A percentile compares a stretch with the other conserved stretches of the same genome.
Evolutionary conservation across 2,329 filamentous ascomycete species (phyloP).

Genomic region (Falciphora oryzae): DNA sequence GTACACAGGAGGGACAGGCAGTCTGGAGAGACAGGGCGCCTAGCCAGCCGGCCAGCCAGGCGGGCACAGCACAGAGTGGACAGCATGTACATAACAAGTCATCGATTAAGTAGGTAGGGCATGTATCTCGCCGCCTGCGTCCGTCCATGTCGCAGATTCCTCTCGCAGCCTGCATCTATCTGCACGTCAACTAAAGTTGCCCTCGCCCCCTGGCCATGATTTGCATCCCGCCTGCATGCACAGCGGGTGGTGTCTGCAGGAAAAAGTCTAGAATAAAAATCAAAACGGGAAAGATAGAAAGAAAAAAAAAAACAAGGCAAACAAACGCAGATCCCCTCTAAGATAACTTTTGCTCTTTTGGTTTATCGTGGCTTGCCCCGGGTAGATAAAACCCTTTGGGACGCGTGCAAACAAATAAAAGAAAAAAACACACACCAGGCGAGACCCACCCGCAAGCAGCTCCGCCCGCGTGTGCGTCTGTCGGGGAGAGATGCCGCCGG

Average conservation of each 20-base stretch:
- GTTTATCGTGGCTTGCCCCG: slow-evolving; percentile 5
- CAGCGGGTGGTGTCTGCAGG: neutral
- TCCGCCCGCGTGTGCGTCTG: too few species aligned
- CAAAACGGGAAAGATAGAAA: neutral
- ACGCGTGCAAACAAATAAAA: neutral
- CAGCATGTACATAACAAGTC: neutral
- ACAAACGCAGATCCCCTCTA: slow-evolving; percentile 2
- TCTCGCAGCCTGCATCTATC: neutral
- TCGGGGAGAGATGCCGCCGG: too few species aligned
- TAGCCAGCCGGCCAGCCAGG: neutral
- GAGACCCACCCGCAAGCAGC: neutral
- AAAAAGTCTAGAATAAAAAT: neutral
- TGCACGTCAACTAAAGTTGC: neutral
- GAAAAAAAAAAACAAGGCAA: neutral
- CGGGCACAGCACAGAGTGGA: neutral
- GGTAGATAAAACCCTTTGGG: neutral
- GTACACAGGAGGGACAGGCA: neutral
- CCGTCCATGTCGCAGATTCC: neutral
- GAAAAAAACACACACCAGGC: neutral
- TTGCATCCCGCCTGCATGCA: neutral
- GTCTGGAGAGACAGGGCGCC: neutral
- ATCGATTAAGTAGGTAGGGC: neutral
- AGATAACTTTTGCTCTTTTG: neutral
- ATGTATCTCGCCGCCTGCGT: neutral
- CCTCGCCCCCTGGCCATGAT: neutral